Percentiles rank a stretch among this genome's conserved stretches.
phyloP scores from a whole-genome alignment of 306 rosid genomes.

The Lathyrus oleraceus region DNA sequence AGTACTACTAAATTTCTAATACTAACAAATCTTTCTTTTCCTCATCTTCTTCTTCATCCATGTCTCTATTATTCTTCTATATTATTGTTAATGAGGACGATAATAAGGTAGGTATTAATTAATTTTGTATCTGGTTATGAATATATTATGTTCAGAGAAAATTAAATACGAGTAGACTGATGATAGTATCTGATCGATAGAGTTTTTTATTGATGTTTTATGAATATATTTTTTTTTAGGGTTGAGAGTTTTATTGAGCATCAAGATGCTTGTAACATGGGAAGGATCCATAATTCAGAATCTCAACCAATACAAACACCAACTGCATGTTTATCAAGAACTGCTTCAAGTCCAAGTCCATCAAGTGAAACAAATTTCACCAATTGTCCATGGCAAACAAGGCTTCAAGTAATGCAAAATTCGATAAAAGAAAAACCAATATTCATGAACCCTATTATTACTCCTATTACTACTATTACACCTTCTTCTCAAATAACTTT shows the following conservation, averaged over 20 bases:
- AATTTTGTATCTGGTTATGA: background rate
- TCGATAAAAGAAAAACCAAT: constrained; percentile 39
- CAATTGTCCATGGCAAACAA: constrained; percentile 54
- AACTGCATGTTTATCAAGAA: constrained; percentile 73
- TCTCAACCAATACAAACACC: constrained; percentile 57
- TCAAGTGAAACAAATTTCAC: constrained; percentile 85
- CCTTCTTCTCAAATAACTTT: constrained; percentile 28
- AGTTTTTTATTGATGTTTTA: background rate
- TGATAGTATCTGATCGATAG: background rate
- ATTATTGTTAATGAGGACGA: background rate
- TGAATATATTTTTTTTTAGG: constrained; percentile 36
- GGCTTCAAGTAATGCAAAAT: constrained; percentile 41
- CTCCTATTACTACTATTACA: background rate
- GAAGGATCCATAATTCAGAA: constrained; percentile 56
- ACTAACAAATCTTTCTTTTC: constrained; percentile 13
- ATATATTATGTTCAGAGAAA: background rate
- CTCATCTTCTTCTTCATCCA: constrained; percentile 6
- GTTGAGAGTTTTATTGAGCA: constrained; percentile 99
- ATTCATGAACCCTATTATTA: constrained; percentile 47
- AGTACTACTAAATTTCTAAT: constrained; percentile 1
- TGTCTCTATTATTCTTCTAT: background rate
- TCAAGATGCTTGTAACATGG: constrained; percentile 96
- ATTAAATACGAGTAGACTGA: background rate
- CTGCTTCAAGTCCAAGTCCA: constrained; percentile 97
- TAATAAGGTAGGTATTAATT: background rate